A percentile compares a stretch with the other conserved stretches of the same genome.
Evolutionary conservation across 805 yeast species (phyloP).

Genomic region (Candida orba): DNA sequence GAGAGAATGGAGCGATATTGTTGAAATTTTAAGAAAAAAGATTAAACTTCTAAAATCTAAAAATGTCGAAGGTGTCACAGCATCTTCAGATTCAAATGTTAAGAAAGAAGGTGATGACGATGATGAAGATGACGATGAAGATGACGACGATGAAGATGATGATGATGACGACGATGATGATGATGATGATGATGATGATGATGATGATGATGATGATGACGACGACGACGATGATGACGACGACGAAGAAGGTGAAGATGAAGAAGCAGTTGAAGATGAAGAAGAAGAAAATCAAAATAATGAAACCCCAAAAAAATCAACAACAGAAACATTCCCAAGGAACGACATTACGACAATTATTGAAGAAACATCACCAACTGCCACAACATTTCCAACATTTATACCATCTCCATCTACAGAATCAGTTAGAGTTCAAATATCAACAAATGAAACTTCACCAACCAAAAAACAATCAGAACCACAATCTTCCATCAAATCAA

Average conservation of each 20-base stretch:
- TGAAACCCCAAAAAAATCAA: constrained; percentile 28
- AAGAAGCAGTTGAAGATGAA: constrained; percentile 2
- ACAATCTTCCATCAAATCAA: constrained; percentile 6
- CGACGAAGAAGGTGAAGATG: constrained; percentile 6
- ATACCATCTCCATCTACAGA: background rate
- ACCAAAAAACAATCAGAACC: constrained; percentile 3
- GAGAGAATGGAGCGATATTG: constrained; percentile 84
- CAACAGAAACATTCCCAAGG: constrained; percentile 3
- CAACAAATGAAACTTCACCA: constrained; percentile 1
- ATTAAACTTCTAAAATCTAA: constrained; percentile 11
- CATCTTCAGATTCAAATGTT: constrained; percentile 3
- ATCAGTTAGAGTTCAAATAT: background rate
- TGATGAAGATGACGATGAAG: constrained; percentile 1
- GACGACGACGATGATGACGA: constrained; percentile 10
- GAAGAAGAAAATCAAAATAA: constrained; percentile 29
- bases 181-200: constrained; percentile 3
- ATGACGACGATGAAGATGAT: constrained; percentile 2
- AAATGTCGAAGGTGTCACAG: constrained; percentile 25
- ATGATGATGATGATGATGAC: constrained; percentile 5
- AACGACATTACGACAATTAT: constrained; percentile 3
- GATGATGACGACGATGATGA: constrained; percentile 8
- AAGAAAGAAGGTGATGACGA: constrained; percentile 6
- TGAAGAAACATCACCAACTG: constrained; percentile 3
- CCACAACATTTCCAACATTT: background rate
- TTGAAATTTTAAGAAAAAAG: constrained; percentile 43